Evolutionary conservation across 129 eudicot genomes (phyloP).

Genomic region (Heracleum sosnowskyi): DNA sequence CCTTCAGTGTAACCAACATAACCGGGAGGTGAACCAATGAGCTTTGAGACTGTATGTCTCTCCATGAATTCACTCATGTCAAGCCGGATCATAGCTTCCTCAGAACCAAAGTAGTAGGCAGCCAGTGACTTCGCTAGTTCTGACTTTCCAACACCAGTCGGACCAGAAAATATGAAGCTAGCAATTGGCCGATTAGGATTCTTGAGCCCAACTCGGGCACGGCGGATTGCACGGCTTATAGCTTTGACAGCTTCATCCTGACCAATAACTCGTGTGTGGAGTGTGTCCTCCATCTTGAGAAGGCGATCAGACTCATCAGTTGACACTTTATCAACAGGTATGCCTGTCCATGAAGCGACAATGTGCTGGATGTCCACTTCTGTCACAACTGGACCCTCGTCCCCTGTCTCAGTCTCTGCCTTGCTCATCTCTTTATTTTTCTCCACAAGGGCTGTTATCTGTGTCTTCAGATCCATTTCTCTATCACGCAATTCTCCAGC

Average conservation of each 20-base stretch:
- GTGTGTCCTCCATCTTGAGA: conserved; percentile 88
- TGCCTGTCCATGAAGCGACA: conserved; percentile 87
- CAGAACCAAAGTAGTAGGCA: conserved; percentile 89
- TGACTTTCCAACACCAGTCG: conserved; percentile 92
- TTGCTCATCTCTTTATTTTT: conserved; percentile 76
- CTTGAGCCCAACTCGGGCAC: conserved; percentile 90
- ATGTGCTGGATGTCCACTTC: conserved; percentile 83
- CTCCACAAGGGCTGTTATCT: conserved; percentile 59
- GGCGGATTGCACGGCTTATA: conserved; percentile 86
- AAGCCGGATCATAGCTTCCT: conserved; percentile 89
- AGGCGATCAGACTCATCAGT: conserved; percentile 92
- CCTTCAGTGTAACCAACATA: conserved; percentile 92
- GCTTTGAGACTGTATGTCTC: conserved; percentile 87
- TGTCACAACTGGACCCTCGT: conserved; percentile 69
- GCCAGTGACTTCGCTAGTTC: conserved; percentile 81
- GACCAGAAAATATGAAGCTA: conserved; percentile 86
- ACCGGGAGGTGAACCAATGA: conserved; percentile 90
- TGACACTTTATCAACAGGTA: conserved; percentile 80
- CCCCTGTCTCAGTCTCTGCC: conserved; percentile 83
- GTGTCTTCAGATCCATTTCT: conserved; percentile 82
- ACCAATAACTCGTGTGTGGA: conserved; percentile 66
- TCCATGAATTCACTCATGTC: conserved; percentile 98
- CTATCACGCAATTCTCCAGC: conserved; percentile 82
- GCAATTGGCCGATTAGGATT: conserved; percentile 89
- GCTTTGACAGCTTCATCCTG: conserved; percentile 90